Conservation (phyloP, 2,329 filamentous ascomycete species). For the Colletotrichum eremochloae region DNA sequence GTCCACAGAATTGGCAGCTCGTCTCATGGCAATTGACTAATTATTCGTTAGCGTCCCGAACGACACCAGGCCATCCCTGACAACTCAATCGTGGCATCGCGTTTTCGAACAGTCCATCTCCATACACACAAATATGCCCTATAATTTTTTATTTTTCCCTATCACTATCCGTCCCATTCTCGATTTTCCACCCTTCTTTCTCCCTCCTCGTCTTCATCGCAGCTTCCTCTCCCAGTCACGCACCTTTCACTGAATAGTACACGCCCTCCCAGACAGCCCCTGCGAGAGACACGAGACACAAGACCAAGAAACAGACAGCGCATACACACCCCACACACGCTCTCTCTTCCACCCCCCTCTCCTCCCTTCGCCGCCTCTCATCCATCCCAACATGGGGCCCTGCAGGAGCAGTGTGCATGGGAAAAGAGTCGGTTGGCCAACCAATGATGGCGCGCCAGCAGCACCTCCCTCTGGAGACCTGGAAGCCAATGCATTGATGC, state of each 20-base stretch:
- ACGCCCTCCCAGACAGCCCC: neutral
- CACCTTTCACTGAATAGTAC: neutral
- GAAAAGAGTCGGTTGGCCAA: conserved; percentile 32
- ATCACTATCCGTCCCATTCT: neutral
- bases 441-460: conserved; percentile 35
- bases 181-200: neutral
- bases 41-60: neutral
- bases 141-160: neutral
- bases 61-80: conserved; percentile 30
- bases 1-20: conserved; percentile 3
- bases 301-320: conserved; percentile 21
- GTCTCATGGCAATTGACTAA: neutral
- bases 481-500: conserved; percentile 40
- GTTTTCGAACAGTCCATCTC: neutral
- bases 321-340: neutral
- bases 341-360: neutral
- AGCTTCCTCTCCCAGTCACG: neutral
- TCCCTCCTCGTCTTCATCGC: neutral
- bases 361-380: neutral
- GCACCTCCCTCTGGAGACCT: conserved; percentile 6
- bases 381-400: conserved; percentile 12
- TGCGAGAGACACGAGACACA: conserved; percentile 3
- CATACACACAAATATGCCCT: conserved; percentile 1
- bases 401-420: conserved; percentile 15
- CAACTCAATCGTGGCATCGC: conserved; percentile 27